Evolutionary conservation across 2,329 filamentous ascomycete species (phyloP).

Genomic region (Pseudopithomyces chartarum): DNA sequence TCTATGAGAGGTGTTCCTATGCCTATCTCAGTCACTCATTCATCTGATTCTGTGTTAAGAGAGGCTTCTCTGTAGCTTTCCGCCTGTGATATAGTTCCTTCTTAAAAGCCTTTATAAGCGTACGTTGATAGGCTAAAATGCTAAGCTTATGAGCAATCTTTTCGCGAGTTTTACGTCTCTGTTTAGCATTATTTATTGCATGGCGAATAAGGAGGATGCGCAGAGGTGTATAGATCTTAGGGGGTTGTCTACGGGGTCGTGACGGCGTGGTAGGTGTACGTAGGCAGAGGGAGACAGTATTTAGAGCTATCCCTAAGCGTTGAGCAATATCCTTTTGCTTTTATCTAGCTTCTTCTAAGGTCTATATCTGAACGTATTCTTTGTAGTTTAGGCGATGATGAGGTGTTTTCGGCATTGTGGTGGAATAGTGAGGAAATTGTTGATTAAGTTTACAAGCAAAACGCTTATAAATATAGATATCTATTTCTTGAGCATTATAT

Average conservation of each 20-base stretch:
- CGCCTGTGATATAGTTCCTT: conserved; percentile 8
- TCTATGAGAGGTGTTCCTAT: not conserved
- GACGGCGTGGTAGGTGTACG: not conserved
- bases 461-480: not conserved
- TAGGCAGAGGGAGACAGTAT: not conserved
- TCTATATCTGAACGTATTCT: no score
- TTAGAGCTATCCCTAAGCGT: not conserved
- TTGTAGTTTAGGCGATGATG: not conserved
- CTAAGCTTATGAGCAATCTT: conserved; percentile 8
- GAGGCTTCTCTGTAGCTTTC: conserved; percentile 6
- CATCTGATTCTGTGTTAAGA: not conserved
- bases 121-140: not conserved
- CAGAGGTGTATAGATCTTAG: conserved; percentile 1
- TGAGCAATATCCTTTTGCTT: not conserved
- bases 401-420: not conserved
- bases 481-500: not conserved
- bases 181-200: conserved; percentile 2
- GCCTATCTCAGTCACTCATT: not conserved
- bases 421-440: not conserved
- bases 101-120: conserved; percentile 10
- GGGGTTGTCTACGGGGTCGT: not conserved
- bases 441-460: not conserved
- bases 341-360: not conserved
- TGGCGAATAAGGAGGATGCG: conserved; percentile 3
- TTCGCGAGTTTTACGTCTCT: not conserved